A percentile compares a stretch with the other conserved stretches of the same genome.
These are phyloP conservation scores for Neurospora tetraspora DNA, from an alignment of 495 filamentous ascomycete species.

Conservation along the genomic window DNA sequence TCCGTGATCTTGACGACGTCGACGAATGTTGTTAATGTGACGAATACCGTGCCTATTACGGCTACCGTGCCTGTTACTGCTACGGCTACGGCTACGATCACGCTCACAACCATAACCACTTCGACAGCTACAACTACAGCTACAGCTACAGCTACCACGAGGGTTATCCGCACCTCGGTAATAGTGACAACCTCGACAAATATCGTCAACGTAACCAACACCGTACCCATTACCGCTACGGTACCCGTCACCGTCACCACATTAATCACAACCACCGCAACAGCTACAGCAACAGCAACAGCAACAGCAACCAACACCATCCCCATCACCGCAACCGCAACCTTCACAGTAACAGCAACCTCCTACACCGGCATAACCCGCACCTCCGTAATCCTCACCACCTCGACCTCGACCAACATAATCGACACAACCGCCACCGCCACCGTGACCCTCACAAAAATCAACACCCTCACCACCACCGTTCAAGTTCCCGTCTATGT, in stretches of 20 bases:
- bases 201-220: neutral
- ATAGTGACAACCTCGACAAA: neutral
- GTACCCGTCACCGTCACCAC: neutral
- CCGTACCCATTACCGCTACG: neutral
- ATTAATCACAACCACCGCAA: neutral
- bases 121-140: neutral
- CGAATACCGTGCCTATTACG: neutral
- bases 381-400: neutral
- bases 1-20: neutral
- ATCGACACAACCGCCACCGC: slow-evolving; percentile 3
- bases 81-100: neutral
- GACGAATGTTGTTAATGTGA: neutral
- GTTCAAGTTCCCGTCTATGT: neutral
- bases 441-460: slow-evolving; percentile 7
- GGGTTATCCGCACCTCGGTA: neutral
- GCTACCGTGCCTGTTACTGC: neutral
- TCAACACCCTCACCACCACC: slow-evolving; percentile 2
- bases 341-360: neutral
- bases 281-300: neutral
- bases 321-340: slow-evolving; percentile 4
- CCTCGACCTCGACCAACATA: slow-evolving; percentile 4
- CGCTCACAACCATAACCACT: slow-evolving; percentile 1
- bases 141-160: neutral
- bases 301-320: slow-evolving; percentile 1
- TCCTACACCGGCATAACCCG: slow-evolving; percentile 4